A percentile compares a stretch with the other conserved stretches of the same genome.
phyloP scores from a whole-genome alignment of 1,284 basidiomycete genomes.

The Rhodotorula sp. region DNA sequence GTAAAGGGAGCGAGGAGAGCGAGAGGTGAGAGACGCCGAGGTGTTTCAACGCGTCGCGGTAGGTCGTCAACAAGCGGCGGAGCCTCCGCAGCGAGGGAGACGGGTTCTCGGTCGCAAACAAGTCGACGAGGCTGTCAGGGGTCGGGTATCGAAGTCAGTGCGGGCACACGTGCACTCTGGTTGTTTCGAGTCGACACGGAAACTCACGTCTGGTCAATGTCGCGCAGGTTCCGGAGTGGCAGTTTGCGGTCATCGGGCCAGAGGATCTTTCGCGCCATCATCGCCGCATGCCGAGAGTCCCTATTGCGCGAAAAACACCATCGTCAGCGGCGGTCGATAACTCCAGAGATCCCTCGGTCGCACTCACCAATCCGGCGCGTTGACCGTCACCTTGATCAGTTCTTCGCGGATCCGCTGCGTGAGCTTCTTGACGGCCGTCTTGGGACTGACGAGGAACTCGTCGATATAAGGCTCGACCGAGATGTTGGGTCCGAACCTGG shows the following conservation, averaged over 20 bases:
- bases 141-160: background rate
- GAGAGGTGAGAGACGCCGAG: constrained; percentile 77
- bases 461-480: constrained; percentile 68
- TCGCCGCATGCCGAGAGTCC: constrained; percentile 78
- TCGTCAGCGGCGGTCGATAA: background rate
- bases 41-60: constrained; percentile 79
- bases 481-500: constrained; percentile 78
- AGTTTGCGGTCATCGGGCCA: constrained; percentile 76
- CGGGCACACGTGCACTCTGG: background rate
- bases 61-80: constrained; percentile 71
- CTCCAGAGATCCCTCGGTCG: background rate
- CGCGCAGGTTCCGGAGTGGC: constrained; percentile 66
- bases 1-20: constrained; percentile 69
- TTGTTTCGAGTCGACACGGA: background rate
- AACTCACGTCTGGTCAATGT: constrained; percentile 79
- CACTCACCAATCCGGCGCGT: constrained; percentile 84
- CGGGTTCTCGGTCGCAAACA: constrained; percentile 38
- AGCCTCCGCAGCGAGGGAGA: constrained; percentile 48
- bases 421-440: constrained; percentile 80
- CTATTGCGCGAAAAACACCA: constrained; percentile 51
- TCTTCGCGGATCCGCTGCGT: constrained; percentile 70
- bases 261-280: constrained; percentile 83
- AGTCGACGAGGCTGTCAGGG: constrained; percentile 37
- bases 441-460: constrained; percentile 69
- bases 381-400: constrained; percentile 75